These are phyloP conservation scores for Ustilago crameri DNA, from an alignment of 1,284 basidiomycete species.

Conservation along the genomic window DNA sequence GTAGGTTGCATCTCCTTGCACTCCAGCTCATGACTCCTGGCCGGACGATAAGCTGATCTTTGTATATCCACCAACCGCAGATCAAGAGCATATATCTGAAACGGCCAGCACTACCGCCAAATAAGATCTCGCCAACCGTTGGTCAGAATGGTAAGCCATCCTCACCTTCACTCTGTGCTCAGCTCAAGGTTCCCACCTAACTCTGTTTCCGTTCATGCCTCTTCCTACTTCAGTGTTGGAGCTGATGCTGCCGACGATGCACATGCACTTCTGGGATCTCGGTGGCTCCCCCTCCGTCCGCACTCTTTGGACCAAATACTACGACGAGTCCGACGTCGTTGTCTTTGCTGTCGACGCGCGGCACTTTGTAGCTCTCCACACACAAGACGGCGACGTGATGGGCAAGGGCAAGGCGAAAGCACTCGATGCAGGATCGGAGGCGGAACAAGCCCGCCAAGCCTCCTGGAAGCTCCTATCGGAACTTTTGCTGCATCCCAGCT, in stretches of 20 bases:
- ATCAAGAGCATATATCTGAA: constrained; percentile 44
- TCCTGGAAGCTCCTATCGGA: constrained; percentile 38
- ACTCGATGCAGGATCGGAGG: constrained; percentile 13
- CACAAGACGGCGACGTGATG: constrained; percentile 8
- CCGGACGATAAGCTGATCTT: neutral
- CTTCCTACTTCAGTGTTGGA: constrained; percentile 30
- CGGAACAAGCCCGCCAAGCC: constrained; percentile 18
- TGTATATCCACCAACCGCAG: neutral
- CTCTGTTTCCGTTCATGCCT: neutral
- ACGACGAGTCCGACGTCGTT: constrained; percentile 49
- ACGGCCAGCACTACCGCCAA: constrained; percentile 32
- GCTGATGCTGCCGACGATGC: constrained; percentile 27
- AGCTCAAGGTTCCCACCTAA: too few relatives aligned
- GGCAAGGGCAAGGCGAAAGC: constrained; percentile 25
- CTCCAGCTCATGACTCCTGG: neutral
- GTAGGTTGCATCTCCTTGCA: neutral
- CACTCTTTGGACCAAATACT: constrained; percentile 54
- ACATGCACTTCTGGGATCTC: constrained; percentile 59
- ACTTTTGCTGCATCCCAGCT: constrained; percentile 33
- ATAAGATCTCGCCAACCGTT: constrained; percentile 50
- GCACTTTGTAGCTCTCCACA: constrained; percentile 23
- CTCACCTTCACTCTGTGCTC: neutral
- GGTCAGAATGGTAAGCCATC: constrained; percentile 46
- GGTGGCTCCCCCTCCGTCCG: constrained; percentile 53
- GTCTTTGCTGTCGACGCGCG: constrained; percentile 53